phyloP scores from a whole-genome alignment of 2,329 filamentous ascomycete genomes.

The Fusarium goolgardi region DNA sequence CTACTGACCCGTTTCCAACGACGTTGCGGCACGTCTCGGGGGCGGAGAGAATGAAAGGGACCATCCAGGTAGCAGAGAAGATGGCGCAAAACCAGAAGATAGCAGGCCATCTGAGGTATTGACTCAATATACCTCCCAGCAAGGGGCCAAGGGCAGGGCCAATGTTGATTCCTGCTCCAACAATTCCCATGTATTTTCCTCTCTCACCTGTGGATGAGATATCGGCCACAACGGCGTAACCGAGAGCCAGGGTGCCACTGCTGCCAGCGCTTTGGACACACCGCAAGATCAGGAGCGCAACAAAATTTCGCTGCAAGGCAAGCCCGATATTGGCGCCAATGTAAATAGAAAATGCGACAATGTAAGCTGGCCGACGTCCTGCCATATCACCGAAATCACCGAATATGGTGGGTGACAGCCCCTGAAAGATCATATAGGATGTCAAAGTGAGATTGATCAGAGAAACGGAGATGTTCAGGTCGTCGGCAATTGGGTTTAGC shows the following conservation, averaged over 20 bases:
- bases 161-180: constrained; percentile 68
- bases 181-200: constrained; percentile 77
- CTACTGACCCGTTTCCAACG: constrained; percentile 72
- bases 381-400: constrained; percentile 71
- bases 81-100: constrained; percentile 78
- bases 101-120: constrained; percentile 74
- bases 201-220: constrained; percentile 75
- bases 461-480: constrained; percentile 54
- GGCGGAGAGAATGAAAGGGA: constrained; percentile 66
- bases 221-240: constrained; percentile 78
- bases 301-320: constrained; percentile 67
- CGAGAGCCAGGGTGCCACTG: constrained; percentile 76
- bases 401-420: constrained; percentile 68
- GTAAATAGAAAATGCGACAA: constrained; percentile 68
- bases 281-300: constrained; percentile 69
- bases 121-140: constrained; percentile 71
- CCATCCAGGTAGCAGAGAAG: constrained; percentile 60
- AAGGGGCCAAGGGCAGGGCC: constrained; percentile 68
- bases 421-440: constrained; percentile 73
- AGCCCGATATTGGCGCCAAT: constrained; percentile 69
- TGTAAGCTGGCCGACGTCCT: constrained; percentile 71
- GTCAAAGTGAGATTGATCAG: constrained; percentile 65
- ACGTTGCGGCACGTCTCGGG: constrained; percentile 70
- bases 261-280: constrained; percentile 73
- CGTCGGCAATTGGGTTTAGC: constrained; percentile 54